These are phyloP conservation scores for Rutstroemia sydowiana DNA, from an alignment of 2,329 filamentous ascomycete genomes.

Conservation along the genomic window DNA sequence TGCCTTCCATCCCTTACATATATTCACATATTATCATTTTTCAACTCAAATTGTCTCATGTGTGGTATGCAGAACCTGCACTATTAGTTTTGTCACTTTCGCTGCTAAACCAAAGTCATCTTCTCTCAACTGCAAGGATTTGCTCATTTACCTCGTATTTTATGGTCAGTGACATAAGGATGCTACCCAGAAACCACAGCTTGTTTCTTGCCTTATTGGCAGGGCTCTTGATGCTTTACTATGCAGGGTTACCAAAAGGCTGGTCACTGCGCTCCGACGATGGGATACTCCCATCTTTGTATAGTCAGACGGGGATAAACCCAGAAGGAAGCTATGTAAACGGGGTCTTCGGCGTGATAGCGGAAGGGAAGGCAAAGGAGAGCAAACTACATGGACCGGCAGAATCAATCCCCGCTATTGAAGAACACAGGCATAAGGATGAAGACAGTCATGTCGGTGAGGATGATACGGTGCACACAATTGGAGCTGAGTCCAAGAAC, in stretches of 20 bases:
- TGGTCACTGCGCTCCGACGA: neutral
- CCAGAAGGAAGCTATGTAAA: too few species aligned
- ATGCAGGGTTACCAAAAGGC: neutral
- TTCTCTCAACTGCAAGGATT: neutral
- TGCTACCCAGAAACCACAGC: neutral
- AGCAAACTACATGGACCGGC: neutral
- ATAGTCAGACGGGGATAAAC: too few species aligned
- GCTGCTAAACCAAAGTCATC: neutral
- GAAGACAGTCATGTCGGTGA: neutral
- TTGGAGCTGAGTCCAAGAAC: neutral
- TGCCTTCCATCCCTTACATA: neutral
- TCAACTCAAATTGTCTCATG: neutral
- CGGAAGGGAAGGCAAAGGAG: neutral
- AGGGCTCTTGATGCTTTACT: neutral
- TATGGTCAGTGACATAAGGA: neutral
- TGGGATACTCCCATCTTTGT: neutral
- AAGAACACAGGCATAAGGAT: neutral
- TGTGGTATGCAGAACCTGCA: neutral
- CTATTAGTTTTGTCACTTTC: neutral
- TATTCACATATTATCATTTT: neutral
- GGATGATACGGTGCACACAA: neutral
- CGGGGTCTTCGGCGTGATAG: too few species aligned
- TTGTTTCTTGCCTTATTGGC: neutral
- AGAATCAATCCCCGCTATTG: neutral
- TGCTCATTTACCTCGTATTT: too few species aligned